Base-by-base conservation (phyloP, 2,329 filamentous ascomycete genomes). In the Tolypocladium cylindrosporum region DNA sequence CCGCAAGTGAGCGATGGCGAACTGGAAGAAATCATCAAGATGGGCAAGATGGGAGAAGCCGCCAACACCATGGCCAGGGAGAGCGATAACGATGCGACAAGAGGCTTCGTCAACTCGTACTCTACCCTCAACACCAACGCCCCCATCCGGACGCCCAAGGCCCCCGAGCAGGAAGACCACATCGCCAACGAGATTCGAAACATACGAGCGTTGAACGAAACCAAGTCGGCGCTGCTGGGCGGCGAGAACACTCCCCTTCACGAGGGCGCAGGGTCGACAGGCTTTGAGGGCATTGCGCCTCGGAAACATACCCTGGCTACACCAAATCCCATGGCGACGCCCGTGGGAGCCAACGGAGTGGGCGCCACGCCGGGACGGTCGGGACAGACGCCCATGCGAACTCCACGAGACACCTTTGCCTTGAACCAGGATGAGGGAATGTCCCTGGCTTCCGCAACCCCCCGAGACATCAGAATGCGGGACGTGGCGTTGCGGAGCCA, bases 111-210 rank as follows among this genome's bases (percentile, higher is more conserved):
- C 59, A 91, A 90, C 63, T 90, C 91, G 65, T 99, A 99, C 72
- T 85, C 88, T 19, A 86, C 84, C 43, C 83, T 96, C 56, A 88
- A 94, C 68, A 87, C 84, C 57, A 86, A 81, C 59, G 92, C 91
- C 14, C 94, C 94, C 0, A 96, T 99, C 61, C 86, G 94, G 61
- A 99, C 94, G 5, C 94, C 94, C 4, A 86, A 87, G 71, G 94
- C 92, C 4, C 89, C 94, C 0, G 89, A 91, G 54, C 90, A 96
- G 69, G 92, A 99, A 69, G 94, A 99, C 67, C 88, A 91, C 63
- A 94, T 99, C 59, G 91, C 93, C 63, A 99, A 97, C 70, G 94
- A 99, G 73, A 93, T 97, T 61, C 86, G 87, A 59, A 97, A 99
- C 70, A 96, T 97, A 54, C 85, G 89, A 63, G 90, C 94, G 9